These are phyloP conservation scores for Colletotrichum caudatum DNA, from an alignment of 2,329 filamentous ascomycete genomes.

Conservation along the genomic window DNA sequence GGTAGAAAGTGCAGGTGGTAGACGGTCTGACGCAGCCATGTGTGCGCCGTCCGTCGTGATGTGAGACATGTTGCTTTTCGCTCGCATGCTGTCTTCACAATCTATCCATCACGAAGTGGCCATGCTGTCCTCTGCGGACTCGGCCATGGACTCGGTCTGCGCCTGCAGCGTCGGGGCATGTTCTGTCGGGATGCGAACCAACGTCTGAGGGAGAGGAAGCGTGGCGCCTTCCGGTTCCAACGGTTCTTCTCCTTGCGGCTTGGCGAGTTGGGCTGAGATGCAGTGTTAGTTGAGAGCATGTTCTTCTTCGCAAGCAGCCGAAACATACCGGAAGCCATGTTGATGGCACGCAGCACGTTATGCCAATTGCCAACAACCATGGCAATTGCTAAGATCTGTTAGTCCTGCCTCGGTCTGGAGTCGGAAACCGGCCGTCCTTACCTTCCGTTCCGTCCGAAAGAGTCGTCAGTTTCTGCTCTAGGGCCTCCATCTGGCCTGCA, in stretches of 20 bases:
- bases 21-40: not conserved
- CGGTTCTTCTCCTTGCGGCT: constrained; percentile 61
- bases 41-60: not conserved
- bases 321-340: constrained; percentile 83
- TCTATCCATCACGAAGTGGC: constrained; percentile 14
- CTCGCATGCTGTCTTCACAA: not conserved
- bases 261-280: constrained; percentile 74
- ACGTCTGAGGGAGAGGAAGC: constrained; percentile 77
- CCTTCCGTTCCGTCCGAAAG: constrained; percentile 86
- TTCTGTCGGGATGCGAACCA: constrained; percentile 87
- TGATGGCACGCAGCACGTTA: constrained; percentile 85
- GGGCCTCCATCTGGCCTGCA: constrained; percentile 83
- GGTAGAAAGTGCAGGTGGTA: not conserved
- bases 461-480: constrained; percentile 82
- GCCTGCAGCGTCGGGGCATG: constrained; percentile 75
- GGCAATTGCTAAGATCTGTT: constrained; percentile 73
- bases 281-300: constrained; percentile 14
- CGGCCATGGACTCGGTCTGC: constrained; percentile 66
- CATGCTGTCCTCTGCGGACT: constrained; percentile 53
- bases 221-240: constrained; percentile 45
- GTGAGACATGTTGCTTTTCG: constrained; percentile 21
- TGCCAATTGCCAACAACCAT: constrained; percentile 90
- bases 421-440: constrained; percentile 47
- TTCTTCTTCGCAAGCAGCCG: not conserved
- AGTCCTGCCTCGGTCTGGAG: not conserved